Evolutionary conservation across 2,329 filamentous ascomycete genomes (phyloP).

Genomic region (Mariannaea sp.): DNA sequence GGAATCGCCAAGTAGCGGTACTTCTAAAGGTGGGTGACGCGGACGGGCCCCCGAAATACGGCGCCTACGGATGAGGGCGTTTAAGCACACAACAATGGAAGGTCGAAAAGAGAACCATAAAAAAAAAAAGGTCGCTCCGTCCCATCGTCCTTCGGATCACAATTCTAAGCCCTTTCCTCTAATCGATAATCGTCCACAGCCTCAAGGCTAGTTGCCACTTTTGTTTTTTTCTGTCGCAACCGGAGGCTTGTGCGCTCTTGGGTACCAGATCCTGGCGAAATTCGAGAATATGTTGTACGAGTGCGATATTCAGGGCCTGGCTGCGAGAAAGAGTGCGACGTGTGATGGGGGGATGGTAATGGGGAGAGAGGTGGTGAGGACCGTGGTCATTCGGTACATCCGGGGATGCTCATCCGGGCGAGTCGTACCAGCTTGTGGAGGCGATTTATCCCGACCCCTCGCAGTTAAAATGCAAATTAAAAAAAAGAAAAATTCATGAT

Average conservation of each 20-base stretch:
- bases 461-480: not conserved
- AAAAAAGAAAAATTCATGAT: not conserved
- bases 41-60: slow-evolving; percentile 9
- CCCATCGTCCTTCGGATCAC: not conserved
- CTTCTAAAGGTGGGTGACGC: slow-evolving; percentile 4
- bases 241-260: too few species aligned
- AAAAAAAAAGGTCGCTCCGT: slow-evolving; percentile 2
- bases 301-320: not conserved
- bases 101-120: too few species aligned
- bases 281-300: slow-evolving; percentile 9
- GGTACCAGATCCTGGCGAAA: slow-evolving; percentile 6
- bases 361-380: not conserved
- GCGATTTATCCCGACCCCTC: not conserved
- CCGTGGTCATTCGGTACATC: not conserved
- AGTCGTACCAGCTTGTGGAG: not conserved
- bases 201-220: slow-evolving; percentile 3
- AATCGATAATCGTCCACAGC: slow-evolving; percentile 2
- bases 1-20: not conserved
- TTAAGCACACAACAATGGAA: too few species aligned
- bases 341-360: slow-evolving; percentile 5
- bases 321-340: slow-evolving; percentile 2
- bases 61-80: slow-evolving; percentile 2
- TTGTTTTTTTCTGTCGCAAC: too few species aligned
- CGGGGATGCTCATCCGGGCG: not conserved
- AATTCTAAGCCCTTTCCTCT: too few species aligned